These are phyloP conservation scores for Pestalotiopsis sp. DNA, from an alignment of 2,329 filamentous ascomycete genomes.

Conservation along the genomic window DNA sequence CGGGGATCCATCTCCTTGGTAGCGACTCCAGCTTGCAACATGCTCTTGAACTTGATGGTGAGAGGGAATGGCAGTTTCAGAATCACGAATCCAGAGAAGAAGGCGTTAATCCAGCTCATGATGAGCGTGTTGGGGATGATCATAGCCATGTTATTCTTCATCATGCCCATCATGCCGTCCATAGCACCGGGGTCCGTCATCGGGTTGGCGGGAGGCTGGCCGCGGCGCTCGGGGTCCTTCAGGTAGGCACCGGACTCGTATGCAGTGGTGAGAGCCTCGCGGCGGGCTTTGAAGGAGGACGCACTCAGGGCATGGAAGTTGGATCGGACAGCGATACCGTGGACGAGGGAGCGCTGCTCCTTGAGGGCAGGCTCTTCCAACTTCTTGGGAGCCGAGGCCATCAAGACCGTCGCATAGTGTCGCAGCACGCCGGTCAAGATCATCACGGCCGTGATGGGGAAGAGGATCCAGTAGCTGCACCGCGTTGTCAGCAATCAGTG, in stretches of 20 bases:
- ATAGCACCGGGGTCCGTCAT: constrained; percentile 95
- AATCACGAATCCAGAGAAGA: constrained; percentile 97
- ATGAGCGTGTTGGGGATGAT: constrained; percentile 98
- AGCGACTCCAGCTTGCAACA: constrained; percentile 96
- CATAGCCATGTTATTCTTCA: constrained; percentile 99
- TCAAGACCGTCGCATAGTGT: constrained; percentile 93
- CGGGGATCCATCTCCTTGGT: constrained; percentile 95
- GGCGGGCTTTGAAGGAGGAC: constrained; percentile 77
- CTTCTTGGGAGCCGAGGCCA: constrained; percentile 83
- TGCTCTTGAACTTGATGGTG: constrained; percentile 98
- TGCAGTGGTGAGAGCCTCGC: constrained; percentile 76
- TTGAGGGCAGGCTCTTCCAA: constrained; percentile 74
- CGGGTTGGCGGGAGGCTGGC: constrained; percentile 88
- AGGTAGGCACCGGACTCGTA: constrained; percentile 87
- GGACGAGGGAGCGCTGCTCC: constrained; percentile 83
- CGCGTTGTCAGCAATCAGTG: constrained; percentile 17
- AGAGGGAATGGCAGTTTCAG: constrained; percentile 98
- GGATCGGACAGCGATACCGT: constrained; percentile 80
- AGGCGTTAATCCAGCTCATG: constrained; percentile 99
- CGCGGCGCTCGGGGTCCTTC: constrained; percentile 84
- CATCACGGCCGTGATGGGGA: constrained; percentile 98
- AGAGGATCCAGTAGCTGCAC: constrained; percentile 94
- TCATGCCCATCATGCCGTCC: constrained; percentile 99
- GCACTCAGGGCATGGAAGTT: constrained; percentile 82
- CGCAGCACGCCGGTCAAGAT: constrained; percentile 93